Conservation (phyloP, 495 filamentous ascomycete genomes). For the Rusavskia elegans region DNA sequence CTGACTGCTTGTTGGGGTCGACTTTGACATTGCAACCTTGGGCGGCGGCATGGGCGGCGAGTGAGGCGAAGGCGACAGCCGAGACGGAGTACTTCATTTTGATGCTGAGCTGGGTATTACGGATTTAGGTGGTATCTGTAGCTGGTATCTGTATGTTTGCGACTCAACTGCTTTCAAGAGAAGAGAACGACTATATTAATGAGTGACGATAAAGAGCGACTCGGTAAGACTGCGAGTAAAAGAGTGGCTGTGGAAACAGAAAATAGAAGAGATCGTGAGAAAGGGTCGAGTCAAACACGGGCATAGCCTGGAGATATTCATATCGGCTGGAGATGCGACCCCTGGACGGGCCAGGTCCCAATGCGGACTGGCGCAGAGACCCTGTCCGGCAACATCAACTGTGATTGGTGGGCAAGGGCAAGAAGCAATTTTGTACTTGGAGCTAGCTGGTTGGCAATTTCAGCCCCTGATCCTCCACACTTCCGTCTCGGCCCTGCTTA, state of each 20-base stretch:
- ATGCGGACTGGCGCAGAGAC: neutral
- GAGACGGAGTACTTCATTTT: constrained; percentile 38
- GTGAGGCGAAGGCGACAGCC: constrained; percentile 27
- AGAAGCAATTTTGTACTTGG: neutral
- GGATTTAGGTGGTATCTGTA: neutral
- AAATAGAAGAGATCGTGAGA: constrained; percentile 15
- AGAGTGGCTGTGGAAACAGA: constrained; percentile 15
- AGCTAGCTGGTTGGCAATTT: neutral
- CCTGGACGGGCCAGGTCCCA: neutral
- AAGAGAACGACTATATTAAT: neutral
- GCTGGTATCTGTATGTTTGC: neutral
- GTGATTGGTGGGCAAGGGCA: neutral
- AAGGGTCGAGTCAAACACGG: neutral
- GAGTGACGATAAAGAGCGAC: constrained; percentile 4
- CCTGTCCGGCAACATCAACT: neutral
- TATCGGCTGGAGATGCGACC: neutral
- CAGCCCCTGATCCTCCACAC: neutral
- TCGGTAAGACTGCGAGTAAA: constrained; percentile 3
- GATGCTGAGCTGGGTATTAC: constrained; percentile 11
- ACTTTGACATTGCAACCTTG: constrained; percentile 33
- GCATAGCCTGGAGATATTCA: neutral
- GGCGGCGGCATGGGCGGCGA: constrained; percentile 36
- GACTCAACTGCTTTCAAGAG: neutral
- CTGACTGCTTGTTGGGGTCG: constrained; percentile 24
- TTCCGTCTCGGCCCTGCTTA: neutral